Base-by-base conservation (phyloP, 1,139 yeast species). In the Geotrichum candidum region DNA sequence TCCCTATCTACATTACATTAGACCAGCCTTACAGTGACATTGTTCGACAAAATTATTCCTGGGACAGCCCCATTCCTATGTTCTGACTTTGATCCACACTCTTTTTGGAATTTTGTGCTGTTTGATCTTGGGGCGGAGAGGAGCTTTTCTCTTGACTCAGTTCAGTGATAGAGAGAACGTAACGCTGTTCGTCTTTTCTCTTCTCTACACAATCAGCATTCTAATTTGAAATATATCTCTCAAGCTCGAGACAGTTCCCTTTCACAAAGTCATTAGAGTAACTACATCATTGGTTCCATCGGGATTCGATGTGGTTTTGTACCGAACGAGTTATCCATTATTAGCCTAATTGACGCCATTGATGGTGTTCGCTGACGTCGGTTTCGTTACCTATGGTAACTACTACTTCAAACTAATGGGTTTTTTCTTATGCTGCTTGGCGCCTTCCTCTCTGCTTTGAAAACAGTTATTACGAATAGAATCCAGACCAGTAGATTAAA, bases 211-310 rank as follows among this genome's bases (percentile, higher is more conserved):
- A 51, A 67, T 68, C 65, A 69, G 69, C 65, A 68, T 69, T 56
- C 72, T 72, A 51, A 67, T 69, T 51, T 68, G 69, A 15, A 69
- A 69, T 53, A 68, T 69, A 38, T 68, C 71, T 23, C 65, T 69
- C 31, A 67, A 68, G 58, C 66, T 68, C 55, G 71, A 69, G 53
- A 68, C 72, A 27, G 70, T 69, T 27, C 72, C 72, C 13, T 67
- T 69, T 58, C 71, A 68, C 59, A 71, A 69, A 62, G 65, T 68
- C 35, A 68, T 69, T 54, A 65, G 72, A 38, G 72, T 72, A 7
- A 69, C 68, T 55, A 68, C 72, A 10, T 72, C 72, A 13, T 61
- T 69, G 41, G 68, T 69, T 64, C 68, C 71, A 58, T 65, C 69
- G 53, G 56, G 64, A 53, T 58, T 69, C 58, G 68, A 68, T 59